Percentiles rank a stretch among this genome's conserved stretches.
Evolutionary conservation across 495 filamentous ascomycete species (phyloP).

Genomic region (Trypethelium eluteriae): DNA sequence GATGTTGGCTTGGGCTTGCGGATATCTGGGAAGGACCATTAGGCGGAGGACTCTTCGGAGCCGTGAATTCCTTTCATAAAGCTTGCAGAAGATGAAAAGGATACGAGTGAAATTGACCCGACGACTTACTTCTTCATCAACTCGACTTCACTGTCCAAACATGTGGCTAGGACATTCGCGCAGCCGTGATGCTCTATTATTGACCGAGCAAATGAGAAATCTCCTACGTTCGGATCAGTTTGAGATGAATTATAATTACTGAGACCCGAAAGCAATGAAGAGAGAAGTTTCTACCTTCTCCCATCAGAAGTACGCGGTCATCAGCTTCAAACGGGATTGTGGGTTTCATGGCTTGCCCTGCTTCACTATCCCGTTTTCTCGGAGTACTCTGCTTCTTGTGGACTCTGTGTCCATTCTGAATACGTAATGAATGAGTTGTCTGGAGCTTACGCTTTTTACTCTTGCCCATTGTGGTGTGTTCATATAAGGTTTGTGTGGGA

Average conservation of each 20-base stretch:
- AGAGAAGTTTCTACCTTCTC: slow-evolving; percentile 53
- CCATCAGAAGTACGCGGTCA: slow-evolving; percentile 73
- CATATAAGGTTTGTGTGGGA: background rate
- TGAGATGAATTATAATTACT: background rate
- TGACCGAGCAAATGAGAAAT: slow-evolving; percentile 81
- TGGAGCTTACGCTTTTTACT: background rate
- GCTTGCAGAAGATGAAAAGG: background rate
- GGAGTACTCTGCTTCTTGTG: background rate
- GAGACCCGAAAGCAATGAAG: background rate
- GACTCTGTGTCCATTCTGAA: background rate
- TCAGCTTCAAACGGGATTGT: slow-evolving; percentile 65
- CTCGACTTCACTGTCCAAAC: slow-evolving; percentile 48
- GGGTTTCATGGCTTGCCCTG: slow-evolving; percentile 31
- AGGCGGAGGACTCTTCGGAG: background rate
- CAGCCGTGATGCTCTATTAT: slow-evolving; percentile 65
- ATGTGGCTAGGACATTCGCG: slow-evolving; percentile 55
- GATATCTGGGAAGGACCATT: slow-evolving; percentile 39
- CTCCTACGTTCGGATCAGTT: slow-evolving; percentile 39
- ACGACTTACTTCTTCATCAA: slow-evolving; percentile 52
- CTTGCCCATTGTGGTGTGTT: background rate
- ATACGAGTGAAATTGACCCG: background rate
- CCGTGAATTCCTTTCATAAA: background rate
- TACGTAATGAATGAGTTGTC: background rate
- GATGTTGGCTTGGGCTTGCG: slow-evolving; percentile 58
- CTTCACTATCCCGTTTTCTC: background rate